These are phyloP conservation scores for Multifurca ochricompacta DNA, from an alignment of 768 basidiomycete genomes.

Conservation along the genomic window DNA sequence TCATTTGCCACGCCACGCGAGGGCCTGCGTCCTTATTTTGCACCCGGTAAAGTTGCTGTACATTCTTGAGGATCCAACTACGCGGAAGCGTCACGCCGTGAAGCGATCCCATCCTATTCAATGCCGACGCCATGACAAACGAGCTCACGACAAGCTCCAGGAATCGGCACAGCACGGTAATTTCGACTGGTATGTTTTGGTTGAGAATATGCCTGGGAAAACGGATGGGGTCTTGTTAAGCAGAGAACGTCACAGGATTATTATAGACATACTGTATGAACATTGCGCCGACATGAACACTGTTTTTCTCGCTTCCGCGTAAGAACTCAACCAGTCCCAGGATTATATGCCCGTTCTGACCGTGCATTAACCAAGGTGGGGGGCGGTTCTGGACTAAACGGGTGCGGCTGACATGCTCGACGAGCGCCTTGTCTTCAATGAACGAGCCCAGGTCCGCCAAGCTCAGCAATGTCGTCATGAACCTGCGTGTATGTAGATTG, in stretches of 20 bases:
- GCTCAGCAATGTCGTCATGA: constrained; percentile 10
- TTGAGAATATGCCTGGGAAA: constrained; percentile 6
- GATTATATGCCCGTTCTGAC: not conserved
- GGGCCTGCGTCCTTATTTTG: not conserved
- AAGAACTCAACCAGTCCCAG: constrained; percentile 3
- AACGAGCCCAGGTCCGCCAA: constrained; percentile 15
- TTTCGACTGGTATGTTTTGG: constrained; percentile 3
- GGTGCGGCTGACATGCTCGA: constrained; percentile 5
- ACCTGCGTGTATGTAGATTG: not conserved
- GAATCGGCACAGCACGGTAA: constrained; percentile 8
- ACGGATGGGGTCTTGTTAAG: not conserved
- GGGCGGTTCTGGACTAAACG: not conserved
- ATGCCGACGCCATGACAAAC: constrained; percentile 5
- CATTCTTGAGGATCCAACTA: constrained; percentile 19
- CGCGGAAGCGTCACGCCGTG: constrained; percentile 15
- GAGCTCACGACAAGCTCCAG: constrained; percentile 9
- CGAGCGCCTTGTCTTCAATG: constrained; percentile 9
- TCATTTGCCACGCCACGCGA: not conserved
- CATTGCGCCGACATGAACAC: constrained; percentile 1
- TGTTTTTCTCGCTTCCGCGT: not conserved
- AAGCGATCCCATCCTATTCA: not conserved
- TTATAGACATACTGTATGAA: constrained; percentile 3
- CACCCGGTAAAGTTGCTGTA: constrained; percentile 3
- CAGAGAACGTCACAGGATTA: not conserved
- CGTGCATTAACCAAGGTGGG: not conserved